Evolutionary conservation across 805 yeast genomes (phyloP), one percentile per base, ranked within the genome.

Genomic region (Kluyveromyces dobzhanskii): DNA sequence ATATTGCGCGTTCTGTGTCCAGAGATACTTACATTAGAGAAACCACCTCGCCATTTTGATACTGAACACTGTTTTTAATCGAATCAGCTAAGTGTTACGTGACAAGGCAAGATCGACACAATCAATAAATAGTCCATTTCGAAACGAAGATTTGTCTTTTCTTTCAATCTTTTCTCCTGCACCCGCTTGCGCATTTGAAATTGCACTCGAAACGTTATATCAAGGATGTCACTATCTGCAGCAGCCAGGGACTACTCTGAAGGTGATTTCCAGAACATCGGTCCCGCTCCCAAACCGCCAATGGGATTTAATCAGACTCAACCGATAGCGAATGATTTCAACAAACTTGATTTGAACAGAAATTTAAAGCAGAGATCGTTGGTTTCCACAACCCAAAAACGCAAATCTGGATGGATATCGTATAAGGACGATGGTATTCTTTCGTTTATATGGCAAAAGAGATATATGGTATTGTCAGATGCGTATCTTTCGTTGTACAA

Each of bases 341-440:
- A 48, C 51, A 44, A 61, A 56, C 16, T 61, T 50, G 49, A 56
- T 50, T 18, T 51, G 46, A 40, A 56, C 45, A 41, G 39, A 37
- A 38, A 35, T 9, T 41, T 38, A 17, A 32, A 28, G 11, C 38
- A 30, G 17, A 37, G 30, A 9, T 29, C 29, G 9, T 19, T 35
- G 14, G 34, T 44, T 11, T 30, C 45, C 13, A 38, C 44, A 35
- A 47, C 48, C 28, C 41, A 43, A 35, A 55, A 49, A 41, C 49
- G 50, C 27, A 49, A 53, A 32, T 44, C 52, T 4, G 96, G 97
- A 0, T 88, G 95, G 94, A 88, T 86, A 17, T 83, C 84, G 39
- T 78, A 86, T 43, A 88, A 85, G 59, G 97, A 90, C 51, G 97
- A 90, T 51, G 96, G 97, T 11, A 66, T 90, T 45, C 75, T 85